Evolutionary conservation across 2,329 filamentous ascomycete genomes (phyloP), one percentile per base, ranked within the genome.

Genomic region (Graphilbum fragrans): DNA sequence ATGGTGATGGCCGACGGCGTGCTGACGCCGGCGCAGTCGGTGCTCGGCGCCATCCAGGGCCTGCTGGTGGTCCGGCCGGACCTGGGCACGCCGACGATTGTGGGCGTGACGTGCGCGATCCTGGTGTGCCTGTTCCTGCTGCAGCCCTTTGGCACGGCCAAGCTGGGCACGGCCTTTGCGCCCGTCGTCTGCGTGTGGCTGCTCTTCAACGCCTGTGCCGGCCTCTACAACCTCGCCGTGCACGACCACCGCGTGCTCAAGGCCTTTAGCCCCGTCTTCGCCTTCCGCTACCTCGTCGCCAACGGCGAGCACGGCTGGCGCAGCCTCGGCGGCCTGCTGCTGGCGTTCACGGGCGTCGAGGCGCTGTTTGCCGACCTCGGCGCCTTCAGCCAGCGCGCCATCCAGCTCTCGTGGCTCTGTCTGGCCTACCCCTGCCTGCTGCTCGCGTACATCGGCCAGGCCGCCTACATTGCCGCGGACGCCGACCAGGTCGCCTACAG

Each of bases 281-380:
- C 76, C 3, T 73, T 79, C 42, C 54, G 64, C 4, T 84, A 77
- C 53, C 66, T 84, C 32, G 56, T 72, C 18, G 65, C 72, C 14
- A 76, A 80, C 50, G 66, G 68, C 41, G 64, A 70, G 4, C 63
- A 70, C 5, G 79, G 75, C 1, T 84, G 80, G 79, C 65, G 64
- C 44, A 73, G 70, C 44, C 65, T 85, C 2, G 80, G 78, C n/a
- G 82, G 83, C 5, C 72, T 87, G 18, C 58, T 88, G 2, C 69
- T 88, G 10, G 72, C 78, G 3, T 87, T 88, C 52, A 87, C 83
- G 2, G 82, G 79, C 17, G 80, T 84, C n/a, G 83, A 87, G 55
- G 81, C 82, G 1, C 65, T 88, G 1, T 88, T 86, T 53, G 82
- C 83, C 4, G 82, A 88, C 51, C 65, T 88, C 7, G 83, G 82